Percentiles rank a stretch among this genome's conserved stretches.
These are phyloP conservation scores for Amanita polypyramis DNA, from an alignment of 768 basidiomycete species.

Conservation along the genomic window DNA sequence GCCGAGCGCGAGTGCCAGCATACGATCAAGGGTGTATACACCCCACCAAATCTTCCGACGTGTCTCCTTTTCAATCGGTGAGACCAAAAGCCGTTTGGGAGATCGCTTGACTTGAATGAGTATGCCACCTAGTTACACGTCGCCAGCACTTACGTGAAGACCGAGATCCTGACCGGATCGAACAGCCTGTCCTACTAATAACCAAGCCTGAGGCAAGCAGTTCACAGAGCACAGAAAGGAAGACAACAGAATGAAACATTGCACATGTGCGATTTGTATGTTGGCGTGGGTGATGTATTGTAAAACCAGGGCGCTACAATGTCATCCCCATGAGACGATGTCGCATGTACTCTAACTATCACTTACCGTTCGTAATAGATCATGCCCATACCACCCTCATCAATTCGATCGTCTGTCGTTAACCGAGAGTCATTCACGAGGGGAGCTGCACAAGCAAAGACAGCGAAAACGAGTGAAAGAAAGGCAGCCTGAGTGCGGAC, in stretches of 20 bases:
- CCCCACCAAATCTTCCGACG: slow-evolving; percentile 92
- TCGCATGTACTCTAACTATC: slow-evolving; percentile 7
- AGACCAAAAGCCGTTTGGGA: slow-evolving; percentile 58
- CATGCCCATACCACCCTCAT: slow-evolving; percentile 85
- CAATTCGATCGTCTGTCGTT: slow-evolving; percentile 39
- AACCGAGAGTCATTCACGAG: slow-evolving; percentile 69
- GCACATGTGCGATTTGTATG: slow-evolving; percentile 79
- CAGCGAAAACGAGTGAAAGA: slow-evolving; percentile 73
- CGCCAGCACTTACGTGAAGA: slow-evolving; percentile 59
- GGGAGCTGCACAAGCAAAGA: slow-evolving; percentile 82
- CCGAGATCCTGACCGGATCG: slow-evolving; percentile 87
- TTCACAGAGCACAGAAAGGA: slow-evolving; percentile 90
- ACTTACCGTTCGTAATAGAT: slow-evolving; percentile 78
- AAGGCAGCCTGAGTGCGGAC: slow-evolving; percentile 63
- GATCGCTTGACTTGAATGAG: slow-evolving; percentile 48
- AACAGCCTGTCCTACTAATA: slow-evolving; percentile 84
- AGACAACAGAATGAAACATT: slow-evolving; percentile 82
- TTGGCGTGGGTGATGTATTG: slow-evolving; percentile 89
- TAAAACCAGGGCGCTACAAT: slow-evolving; percentile 67
- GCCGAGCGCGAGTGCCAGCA: slow-evolving; percentile 86
- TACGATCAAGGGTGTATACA: slow-evolving; percentile 82
- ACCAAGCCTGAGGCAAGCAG: slow-evolving; percentile 90
- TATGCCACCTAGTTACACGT: slow-evolving; percentile 11
- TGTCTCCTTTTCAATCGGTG: slow-evolving; percentile 78
- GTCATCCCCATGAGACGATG: slow-evolving; percentile 11